Evolutionary conservation across 208 protist genomes (phyloP).

Genomic region (Trypanosoma theileri): DNA sequence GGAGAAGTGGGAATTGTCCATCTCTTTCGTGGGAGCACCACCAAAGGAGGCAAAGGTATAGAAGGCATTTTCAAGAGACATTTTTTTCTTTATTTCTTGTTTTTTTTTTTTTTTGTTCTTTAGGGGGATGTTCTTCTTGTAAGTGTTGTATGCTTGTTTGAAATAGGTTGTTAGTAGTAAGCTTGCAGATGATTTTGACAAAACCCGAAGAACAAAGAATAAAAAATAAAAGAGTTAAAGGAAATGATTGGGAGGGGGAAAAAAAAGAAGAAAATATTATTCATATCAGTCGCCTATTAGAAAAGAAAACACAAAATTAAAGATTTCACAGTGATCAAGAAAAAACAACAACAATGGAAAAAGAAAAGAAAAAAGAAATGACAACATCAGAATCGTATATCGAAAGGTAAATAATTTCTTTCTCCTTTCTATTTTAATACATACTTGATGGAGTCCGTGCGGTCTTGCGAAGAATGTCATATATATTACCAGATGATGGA

Average conservation of each 20-base stretch:
- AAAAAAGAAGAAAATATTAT: too few relatives aligned
- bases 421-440: too few relatives aligned
- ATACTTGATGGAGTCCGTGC: too few relatives aligned
- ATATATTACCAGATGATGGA: neutral
- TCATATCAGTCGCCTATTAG: too few relatives aligned
- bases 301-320: too few relatives aligned
- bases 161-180: slow-evolving; percentile 2
- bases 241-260: neutral
- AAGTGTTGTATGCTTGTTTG: neutral
- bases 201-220: slow-evolving; percentile 9
- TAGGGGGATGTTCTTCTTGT: slow-evolving; percentile 11
- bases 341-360: too few relatives aligned
- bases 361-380: too few relatives aligned
- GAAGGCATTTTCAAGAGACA: slow-evolving; percentile 60
- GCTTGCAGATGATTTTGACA: neutral
- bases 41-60: slow-evolving; percentile 90
- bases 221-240: slow-evolving; percentile 15
- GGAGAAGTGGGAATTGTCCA: slow-evolving; percentile 90
- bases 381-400: too few relatives aligned
- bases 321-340: too few relatives aligned
- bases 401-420: too few relatives aligned
- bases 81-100: slow-evolving; percentile 16
- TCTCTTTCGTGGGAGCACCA: slow-evolving; percentile 77
- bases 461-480: too few relatives aligned
- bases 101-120: slow-evolving; percentile 9